These are phyloP conservation scores for Penicillium dipodomyicola DNA, from an alignment of 495 filamentous ascomycete species.

Conservation along the genomic window DNA sequence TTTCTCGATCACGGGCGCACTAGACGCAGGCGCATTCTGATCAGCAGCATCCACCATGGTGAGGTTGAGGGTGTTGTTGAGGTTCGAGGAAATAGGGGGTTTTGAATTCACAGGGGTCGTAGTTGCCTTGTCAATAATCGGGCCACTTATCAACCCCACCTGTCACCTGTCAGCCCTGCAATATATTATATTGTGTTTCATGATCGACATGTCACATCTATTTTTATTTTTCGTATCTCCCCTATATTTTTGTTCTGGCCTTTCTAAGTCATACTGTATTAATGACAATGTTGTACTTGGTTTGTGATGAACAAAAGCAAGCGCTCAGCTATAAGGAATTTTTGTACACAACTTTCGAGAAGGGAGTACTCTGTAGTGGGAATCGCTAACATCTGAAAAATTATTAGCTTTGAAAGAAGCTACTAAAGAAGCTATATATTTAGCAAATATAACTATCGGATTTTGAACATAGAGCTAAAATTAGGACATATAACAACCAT, in stretches of 20 bases:
- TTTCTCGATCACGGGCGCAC: slow-evolving; percentile 11
- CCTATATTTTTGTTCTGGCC: not conserved
- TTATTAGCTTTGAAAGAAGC: no score
- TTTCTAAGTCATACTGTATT: no score
- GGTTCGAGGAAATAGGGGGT: slow-evolving; percentile 11
- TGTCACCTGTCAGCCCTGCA: slow-evolving; percentile 4
- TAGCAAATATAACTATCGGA: no score
- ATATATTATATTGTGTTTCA: slow-evolving; percentile 2
- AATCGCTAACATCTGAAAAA: no score
- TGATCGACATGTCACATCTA: slow-evolving; percentile 12
- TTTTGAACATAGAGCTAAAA: no score
- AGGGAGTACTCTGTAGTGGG: no score
- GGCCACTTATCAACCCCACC: slow-evolving; percentile 19
- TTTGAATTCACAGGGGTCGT: slow-evolving; percentile 16
- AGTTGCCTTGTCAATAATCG: slow-evolving; percentile 21
- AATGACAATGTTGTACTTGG: not conserved
- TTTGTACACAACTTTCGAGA: not conserved
- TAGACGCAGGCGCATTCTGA: slow-evolving; percentile 8
- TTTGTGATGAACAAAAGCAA: not conserved
- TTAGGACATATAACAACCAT: no score
- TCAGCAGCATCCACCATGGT: slow-evolving; percentile 28
- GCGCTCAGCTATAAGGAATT: not conserved
- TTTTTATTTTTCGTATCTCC: not conserved
- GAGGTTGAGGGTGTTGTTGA: slow-evolving; percentile 3
- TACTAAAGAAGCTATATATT: no score